Conservation (phyloP, 768 basidiomycete genomes). For the Thelephora aurantiotincta region DNA sequence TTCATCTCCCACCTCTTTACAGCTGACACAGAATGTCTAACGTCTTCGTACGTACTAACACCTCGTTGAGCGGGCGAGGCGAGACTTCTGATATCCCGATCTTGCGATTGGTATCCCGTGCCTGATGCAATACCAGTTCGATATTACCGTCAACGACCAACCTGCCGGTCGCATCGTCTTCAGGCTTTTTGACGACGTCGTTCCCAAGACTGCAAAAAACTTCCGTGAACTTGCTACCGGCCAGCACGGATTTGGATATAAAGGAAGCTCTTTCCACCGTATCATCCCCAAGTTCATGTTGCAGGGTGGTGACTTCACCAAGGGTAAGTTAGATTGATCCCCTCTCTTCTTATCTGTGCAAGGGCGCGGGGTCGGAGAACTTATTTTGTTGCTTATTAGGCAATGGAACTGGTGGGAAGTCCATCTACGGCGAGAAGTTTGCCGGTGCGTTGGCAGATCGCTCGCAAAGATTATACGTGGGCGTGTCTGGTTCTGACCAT, state of each 20-base stretch:
- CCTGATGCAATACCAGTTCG: slow-evolving; percentile 34
- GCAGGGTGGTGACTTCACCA: slow-evolving; percentile 83
- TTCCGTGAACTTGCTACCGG: slow-evolving; percentile 86
- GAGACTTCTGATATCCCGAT: neutral
- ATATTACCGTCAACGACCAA: slow-evolving; percentile 34
- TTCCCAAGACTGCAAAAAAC: slow-evolving; percentile 64
- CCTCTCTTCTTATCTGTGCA: neutral
- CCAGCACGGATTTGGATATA: slow-evolving; percentile 60
- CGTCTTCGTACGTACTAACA: slow-evolving; percentile 23
- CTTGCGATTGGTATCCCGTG: neutral
- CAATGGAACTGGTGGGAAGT: slow-evolving; percentile 70
- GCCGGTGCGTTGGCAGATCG: slow-evolving; percentile 25
- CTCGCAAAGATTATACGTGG: slow-evolving; percentile 1
- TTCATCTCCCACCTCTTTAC: slow-evolving; percentile 7
- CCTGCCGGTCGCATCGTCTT: slow-evolving; percentile 53
- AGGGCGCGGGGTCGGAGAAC: neutral
- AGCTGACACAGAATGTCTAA: slow-evolving; percentile 16
- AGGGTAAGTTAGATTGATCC: slow-evolving; percentile 15
- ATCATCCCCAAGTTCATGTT: slow-evolving; percentile 80
- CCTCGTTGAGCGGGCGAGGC: neutral
- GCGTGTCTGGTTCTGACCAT: neutral
- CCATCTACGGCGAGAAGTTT: slow-evolving; percentile 62
- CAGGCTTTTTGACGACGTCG: slow-evolving; percentile 72
- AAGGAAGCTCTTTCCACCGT: slow-evolving; percentile 63
- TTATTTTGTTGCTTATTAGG: slow-evolving; percentile 6